Conservation (phyloP, 345 rosid species). For the Acer negundo region DNA sequence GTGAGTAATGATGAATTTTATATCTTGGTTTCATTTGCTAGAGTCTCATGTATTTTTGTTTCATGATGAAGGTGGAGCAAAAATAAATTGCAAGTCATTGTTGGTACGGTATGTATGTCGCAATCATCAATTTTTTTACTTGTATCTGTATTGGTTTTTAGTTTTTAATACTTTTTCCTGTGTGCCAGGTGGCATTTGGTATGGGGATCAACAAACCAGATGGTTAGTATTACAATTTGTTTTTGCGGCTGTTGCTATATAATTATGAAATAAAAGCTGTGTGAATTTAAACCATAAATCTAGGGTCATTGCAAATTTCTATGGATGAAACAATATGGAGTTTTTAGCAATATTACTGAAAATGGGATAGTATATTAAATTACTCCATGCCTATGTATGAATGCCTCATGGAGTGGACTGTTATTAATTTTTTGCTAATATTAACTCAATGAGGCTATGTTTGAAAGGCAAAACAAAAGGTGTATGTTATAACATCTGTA, state of each 20-base stretch:
- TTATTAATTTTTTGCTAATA: not conserved
- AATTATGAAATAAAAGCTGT: not conserved
- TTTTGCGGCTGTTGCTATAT: not conserved
- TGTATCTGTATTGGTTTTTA: slow-evolving; percentile 15
- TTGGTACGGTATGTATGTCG: slow-evolving; percentile 80
- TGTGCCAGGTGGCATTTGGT: slow-evolving; percentile 91
- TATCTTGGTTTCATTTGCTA: slow-evolving; percentile 1
- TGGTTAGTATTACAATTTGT: slow-evolving; percentile 55
- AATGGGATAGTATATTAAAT: not conserved
- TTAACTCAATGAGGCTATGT: not conserved
- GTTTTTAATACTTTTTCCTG: slow-evolving; percentile 22
- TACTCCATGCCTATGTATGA: not conserved
- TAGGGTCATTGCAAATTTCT: not conserved
- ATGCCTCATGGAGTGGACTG: not conserved
- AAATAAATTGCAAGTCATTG: slow-evolving; percentile 90
- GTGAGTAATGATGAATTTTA: not conserved
- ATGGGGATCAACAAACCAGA: slow-evolving; percentile 99
- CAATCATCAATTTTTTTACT: slow-evolving; percentile 11
- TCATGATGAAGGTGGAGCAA: slow-evolving; percentile 81
- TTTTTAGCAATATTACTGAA: not conserved
- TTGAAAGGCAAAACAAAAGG: not conserved
- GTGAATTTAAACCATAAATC: not conserved
- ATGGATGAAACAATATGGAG: not conserved
- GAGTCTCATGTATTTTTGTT: slow-evolving; percentile 17
- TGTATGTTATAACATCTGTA: not conserved